Evolutionary conservation across 768 basidiomycete genomes (phyloP), one percentile per base, ranked within the genome.

Genomic region (Pleurotus ostreatus): DNA sequence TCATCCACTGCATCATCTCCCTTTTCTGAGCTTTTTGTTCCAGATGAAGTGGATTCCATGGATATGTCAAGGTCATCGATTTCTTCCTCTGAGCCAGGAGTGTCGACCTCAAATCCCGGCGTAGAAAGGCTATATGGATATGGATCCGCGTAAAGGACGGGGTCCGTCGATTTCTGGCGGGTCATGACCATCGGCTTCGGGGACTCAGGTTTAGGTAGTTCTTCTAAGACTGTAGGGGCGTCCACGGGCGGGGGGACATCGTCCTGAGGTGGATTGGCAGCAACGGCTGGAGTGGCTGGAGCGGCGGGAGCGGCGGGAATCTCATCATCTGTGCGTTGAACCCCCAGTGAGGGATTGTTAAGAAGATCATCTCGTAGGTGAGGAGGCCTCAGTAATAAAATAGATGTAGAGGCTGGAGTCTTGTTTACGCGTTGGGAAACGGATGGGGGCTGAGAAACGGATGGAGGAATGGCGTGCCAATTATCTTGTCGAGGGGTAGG

Each of bases 81-180:
- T 5, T 40, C 16, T 16, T 60, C 57, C 46, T 52, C 49, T 26
- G 60, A 41, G 13, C 26, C 38, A 20, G 52, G 7, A 18, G 51
- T 22, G n/a, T n/a, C 37, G 15, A 48, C 23, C 15, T 68, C 58
- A 12, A 59, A 37, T 15, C 61, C 64, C 11, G 78, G 78, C 1
- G 78, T 77, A 0, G 80, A 79, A 39, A 81, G 70, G 58, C 74
- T 77, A 47, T 75, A 75, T 1, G 79, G 79, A 59, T 76, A 80
- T 2, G 78, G 76, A 59, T 79, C 78, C 22, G 67, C 54, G 55
- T 69, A 64, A 12, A 78, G 59, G 55, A 73, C 60, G 16, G 72
- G 73, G 23, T 66, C 65, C 38, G 67, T 67, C 5, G 72, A 40
- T 49, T 49, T 49, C 26, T 30, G 25, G n/a, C 48, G 48, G 13